Evolutionary conservation across 192 early-diverging fungal genomes (phyloP).

Genomic region (Backusella morwellensis): DNA sequence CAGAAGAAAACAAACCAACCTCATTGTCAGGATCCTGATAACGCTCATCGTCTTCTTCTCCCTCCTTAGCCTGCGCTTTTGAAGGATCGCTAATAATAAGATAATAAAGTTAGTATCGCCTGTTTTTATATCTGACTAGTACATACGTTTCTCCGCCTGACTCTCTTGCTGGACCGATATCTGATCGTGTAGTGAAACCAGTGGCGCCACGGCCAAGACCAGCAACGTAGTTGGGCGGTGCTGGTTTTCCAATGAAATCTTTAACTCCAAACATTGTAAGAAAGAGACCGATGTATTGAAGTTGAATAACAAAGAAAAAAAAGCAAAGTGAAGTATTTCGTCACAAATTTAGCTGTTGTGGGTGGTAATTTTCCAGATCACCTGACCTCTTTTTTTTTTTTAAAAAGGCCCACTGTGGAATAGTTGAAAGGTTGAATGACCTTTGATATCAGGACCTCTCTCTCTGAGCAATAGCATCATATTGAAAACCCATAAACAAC

Average conservation of each 20-base stretch:
- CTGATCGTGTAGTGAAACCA: conserved; percentile 97
- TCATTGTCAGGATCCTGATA: conserved; percentile 95
- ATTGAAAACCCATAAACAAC: too few relatives aligned
- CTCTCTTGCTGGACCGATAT: conserved; percentile 96
- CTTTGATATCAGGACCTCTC: too few relatives aligned
- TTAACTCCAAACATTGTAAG: conserved; percentile 61
- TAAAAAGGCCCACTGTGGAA: too few relatives aligned
- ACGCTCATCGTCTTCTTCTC: conserved; percentile 70
- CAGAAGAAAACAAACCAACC: conserved; percentile 80
- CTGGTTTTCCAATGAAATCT: conserved; percentile 91
- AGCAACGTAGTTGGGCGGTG: conserved; percentile 96
- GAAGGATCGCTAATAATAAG: not conserved
- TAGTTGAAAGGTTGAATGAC: too few relatives aligned
- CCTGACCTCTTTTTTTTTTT: too few relatives aligned
- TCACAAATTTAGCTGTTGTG: too few relatives aligned
- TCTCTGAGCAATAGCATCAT: too few relatives aligned
- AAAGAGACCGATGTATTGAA: not conserved
- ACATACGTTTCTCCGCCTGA: conserved; percentile 47
- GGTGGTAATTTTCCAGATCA: too few relatives aligned
- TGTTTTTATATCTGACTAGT: not conserved
- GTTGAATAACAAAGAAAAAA: not conserved
- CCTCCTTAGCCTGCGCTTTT: conserved; percentile 35
- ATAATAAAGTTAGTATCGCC: not conserved
- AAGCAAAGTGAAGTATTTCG: not conserved
- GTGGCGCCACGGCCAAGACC: conserved; percentile 95